A percentile compares a stretch with the other conserved stretches of the same genome.
These are phyloP conservation scores for Adiantum capillusveneris DNA, from an alignment of 75 land plant species.

Conservation along the genomic window DNA sequence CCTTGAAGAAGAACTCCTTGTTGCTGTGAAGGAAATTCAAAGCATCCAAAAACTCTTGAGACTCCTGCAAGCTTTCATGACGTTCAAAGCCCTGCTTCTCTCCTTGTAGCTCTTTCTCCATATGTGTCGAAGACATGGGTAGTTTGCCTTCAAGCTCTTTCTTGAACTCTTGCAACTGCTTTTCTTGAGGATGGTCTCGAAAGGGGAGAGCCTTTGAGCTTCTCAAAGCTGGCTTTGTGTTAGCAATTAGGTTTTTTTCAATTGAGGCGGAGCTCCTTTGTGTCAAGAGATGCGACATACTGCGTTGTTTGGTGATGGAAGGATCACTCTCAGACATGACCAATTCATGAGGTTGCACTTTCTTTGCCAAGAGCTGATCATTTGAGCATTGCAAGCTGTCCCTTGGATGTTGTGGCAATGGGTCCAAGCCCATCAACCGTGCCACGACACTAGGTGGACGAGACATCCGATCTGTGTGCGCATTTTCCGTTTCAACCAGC, in stretches of 20 bases:
- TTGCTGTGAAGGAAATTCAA: conserved; percentile 63
- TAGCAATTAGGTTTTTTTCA: no score
- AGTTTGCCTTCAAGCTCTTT: conserved; percentile 75
- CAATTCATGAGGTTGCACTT: no score
- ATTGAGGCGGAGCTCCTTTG: no score
- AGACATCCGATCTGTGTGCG: conserved; percentile 32
- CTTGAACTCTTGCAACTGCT: conserved; percentile 56
- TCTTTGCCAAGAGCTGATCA: no score
- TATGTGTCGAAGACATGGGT: no score
- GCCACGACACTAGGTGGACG: conserved; percentile 71
- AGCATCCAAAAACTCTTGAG: conserved; percentile 62
- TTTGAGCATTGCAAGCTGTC: no score
- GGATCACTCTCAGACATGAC: no score
- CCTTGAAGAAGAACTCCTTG: conserved; percentile 59
- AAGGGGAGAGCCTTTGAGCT: conserved; percentile 9
- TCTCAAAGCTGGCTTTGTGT: conserved; percentile 14
- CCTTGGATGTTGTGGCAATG: conserved; percentile 54
- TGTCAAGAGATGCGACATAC: no score
- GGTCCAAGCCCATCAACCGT: conserved; percentile 84
- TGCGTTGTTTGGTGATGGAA: no score
- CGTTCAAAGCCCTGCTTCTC: no score
- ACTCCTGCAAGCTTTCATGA: conserved; percentile 33
- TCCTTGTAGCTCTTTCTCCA: no score
- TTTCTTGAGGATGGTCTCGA: conserved; percentile 39
- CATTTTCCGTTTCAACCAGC: conserved; percentile 8